Conservation (phyloP, 345 rosid genomes). For the Lagerstroemia speciosa region DNA sequence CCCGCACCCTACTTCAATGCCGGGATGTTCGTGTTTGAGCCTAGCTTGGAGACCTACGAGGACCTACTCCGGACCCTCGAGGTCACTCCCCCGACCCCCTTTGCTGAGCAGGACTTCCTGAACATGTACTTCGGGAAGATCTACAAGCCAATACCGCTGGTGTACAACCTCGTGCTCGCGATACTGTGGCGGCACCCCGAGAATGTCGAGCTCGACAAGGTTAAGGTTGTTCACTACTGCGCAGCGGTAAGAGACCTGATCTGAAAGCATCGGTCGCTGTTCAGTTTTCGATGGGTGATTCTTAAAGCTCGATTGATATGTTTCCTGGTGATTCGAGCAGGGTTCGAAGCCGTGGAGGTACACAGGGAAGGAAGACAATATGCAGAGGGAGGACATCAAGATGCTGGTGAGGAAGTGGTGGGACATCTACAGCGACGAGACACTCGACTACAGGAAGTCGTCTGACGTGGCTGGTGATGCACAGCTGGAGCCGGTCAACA, state of each 20-base stretch:
- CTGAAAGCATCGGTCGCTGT: no score
- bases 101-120: slow-evolving; percentile 90
- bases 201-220: slow-evolving; percentile 59
- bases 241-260: slow-evolving; percentile 45
- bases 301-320: not conserved
- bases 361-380: slow-evolving; percentile 68
- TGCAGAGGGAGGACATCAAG: slow-evolving; percentile 77
- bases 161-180: slow-evolving; percentile 72
- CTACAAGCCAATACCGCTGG: slow-evolving; percentile 56
- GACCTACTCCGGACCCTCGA: slow-evolving; percentile 35
- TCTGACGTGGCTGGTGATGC: not conserved
- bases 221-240: slow-evolving; percentile 79
- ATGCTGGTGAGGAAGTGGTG: slow-evolving; percentile 67
- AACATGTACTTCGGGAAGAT: slow-evolving; percentile 66
- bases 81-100: slow-evolving; percentile 52
- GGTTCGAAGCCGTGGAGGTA: slow-evolving; percentile 98
- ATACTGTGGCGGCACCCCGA: slow-evolving; percentile 97
- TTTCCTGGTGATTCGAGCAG: slow-evolving; percentile 12
- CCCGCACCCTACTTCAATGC: slow-evolving; percentile 90
- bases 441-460: slow-evolving; percentile 41
- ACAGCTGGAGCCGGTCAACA: slow-evolving; percentile 16
- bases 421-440: slow-evolving; percentile 65
- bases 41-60: slow-evolving; percentile 37
- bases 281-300: no score
- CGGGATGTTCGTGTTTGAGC: slow-evolving; percentile 80